Evolutionary conservation across 169 alveolate species (phyloP), one percentile per base, ranked within the genome.

Genomic region (Cryptosporidium felis): DNA sequence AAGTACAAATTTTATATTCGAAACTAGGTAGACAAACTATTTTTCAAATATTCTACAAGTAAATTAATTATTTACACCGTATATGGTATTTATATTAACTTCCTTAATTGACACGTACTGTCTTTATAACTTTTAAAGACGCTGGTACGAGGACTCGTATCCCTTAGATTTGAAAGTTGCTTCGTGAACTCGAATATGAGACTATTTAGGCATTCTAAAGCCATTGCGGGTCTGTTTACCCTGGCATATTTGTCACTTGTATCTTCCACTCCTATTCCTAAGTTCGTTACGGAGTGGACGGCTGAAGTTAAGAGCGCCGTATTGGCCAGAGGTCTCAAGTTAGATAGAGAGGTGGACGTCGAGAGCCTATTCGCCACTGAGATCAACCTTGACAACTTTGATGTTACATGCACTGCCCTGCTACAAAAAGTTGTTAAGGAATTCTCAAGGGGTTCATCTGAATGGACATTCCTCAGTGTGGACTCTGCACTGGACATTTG

Each of bases 401-500:
- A 66, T 12, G 59, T 23, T 8, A 30, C 82, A 1, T 66, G 82
- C 59, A 32, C 46, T 21, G 40, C 14, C 0, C 16, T 66, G 5
- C 49, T 66, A 30, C 61, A 66, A 28, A 28, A 4, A 2, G 0
- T 23, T n/a, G 49, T 66, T 16, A 53, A 28, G 14, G 82, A 46
- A 41, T 2, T 1, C 1, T 38, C 56, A 4, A 3, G 32, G n/a
- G 1, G 10, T 14, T 36, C 5, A 32, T 10, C 10, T 9, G 62
- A 44, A 8, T 66, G 40, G 10, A 3, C 14, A 10, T 9, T 26
- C 14, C n/a, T 66, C 9, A 53, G 49, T 12, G 9, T 46, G 8
- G 63, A 66, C 3, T 46, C 82, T 12, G 82, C 82, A 30, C n/a
- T 46, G 62, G 62, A 66, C 1, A 23, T 74, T 28, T 74, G 85